Evolutionary conservation across 305 asterid species (phyloP), one percentile per base, ranked within the genome.

Genomic region (Fraxinus paxiana): DNA sequence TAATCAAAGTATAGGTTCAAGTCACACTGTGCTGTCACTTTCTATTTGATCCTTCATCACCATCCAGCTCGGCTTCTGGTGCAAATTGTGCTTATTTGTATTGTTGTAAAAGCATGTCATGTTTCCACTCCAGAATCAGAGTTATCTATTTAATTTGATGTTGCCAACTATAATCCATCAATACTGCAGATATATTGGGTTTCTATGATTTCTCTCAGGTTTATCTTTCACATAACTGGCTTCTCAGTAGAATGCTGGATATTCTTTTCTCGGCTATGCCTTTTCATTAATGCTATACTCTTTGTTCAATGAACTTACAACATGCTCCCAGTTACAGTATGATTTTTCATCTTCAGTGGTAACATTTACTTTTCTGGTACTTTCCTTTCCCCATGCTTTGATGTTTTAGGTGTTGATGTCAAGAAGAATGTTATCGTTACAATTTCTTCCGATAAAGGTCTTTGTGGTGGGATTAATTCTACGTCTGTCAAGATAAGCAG

Each of bases 401-500:
- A 79, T 87, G 81, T 76, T 76, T 86, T 82, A 95, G 99, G 97
- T 86, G 92, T 93, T 77, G 97, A 93, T 70, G 97, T 92, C 87
- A 95, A 92, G 93, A 96, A 92, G 94, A 94, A 85, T 88, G 95
- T 95, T 63, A 85, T 91, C 59, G 88, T 95, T 84, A 87, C 97
- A 41, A 79, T 95, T 71, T 94, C 99, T 73, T 88, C 98, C 1
- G 98, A 95, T 92, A 92, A 92, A 87, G 99, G 98, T 87, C 97
- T 95, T 75, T 95, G 99, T 85, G 98, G 98, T 87, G 98, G 99
- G 80, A 95, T 95, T 79, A 95, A 95, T 81, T 95, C 98, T 78
- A 94, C 99, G 0, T 67, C 95, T 63, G 98, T 95, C 86, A 95
- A 92, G 92, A 88, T 86, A 79, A 93, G 98, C 97, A 86, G 94